Evolutionary conservation across 139 green algal species (phyloP).

Genomic region (Tetratostichococcus sp.): DNA sequence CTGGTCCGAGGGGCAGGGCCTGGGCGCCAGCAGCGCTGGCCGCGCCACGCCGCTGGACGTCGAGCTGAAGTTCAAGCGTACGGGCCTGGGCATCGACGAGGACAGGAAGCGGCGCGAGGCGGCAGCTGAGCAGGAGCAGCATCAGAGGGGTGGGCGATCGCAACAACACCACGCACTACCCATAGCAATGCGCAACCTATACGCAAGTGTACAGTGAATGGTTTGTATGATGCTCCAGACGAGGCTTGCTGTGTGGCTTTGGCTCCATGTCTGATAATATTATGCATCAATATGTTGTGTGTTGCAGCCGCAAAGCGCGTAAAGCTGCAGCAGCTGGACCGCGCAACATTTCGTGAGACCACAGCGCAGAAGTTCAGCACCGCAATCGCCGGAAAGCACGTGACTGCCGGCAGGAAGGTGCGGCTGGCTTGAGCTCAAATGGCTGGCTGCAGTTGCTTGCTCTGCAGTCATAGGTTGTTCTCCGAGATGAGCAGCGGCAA

Average conservation of each 20-base stretch:
- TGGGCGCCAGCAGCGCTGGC: slow-evolving; percentile 16
- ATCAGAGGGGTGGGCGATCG: slow-evolving; percentile 4
- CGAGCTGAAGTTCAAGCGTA: slow-evolving; percentile 25
- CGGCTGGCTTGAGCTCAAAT: too few species aligned
- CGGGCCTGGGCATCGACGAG: slow-evolving; percentile 28
- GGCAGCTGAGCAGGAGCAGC: slow-evolving; percentile 3
- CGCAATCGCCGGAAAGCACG: slow-evolving; percentile 1
- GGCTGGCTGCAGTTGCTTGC: too few species aligned
- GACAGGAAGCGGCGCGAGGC: slow-evolving; percentile 9
- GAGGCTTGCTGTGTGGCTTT: too few species aligned
- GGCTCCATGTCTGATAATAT: too few species aligned
- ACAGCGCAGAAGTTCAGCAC: not conserved
- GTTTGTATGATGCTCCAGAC: too few species aligned
- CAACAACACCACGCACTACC: too few species aligned
- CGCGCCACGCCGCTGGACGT: slow-evolving; percentile 22
- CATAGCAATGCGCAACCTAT: too few species aligned
- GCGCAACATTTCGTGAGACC: not conserved
- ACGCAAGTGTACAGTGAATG: too few species aligned
- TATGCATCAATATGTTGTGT: too few species aligned
- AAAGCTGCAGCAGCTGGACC: slow-evolving; percentile 13
- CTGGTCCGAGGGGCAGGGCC: slow-evolving; percentile 25
- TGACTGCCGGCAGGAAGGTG: slow-evolving; percentile 7
- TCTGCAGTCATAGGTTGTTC: too few species aligned
- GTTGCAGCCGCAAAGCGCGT: slow-evolving; percentile 1
- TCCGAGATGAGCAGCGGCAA: too few species aligned